Percentiles rank a stretch among this genome's conserved stretches.
Conservation (phyloP, 495 filamentous ascomycete genomes). For the Pseudoneurospora amorphoporcata region DNA sequence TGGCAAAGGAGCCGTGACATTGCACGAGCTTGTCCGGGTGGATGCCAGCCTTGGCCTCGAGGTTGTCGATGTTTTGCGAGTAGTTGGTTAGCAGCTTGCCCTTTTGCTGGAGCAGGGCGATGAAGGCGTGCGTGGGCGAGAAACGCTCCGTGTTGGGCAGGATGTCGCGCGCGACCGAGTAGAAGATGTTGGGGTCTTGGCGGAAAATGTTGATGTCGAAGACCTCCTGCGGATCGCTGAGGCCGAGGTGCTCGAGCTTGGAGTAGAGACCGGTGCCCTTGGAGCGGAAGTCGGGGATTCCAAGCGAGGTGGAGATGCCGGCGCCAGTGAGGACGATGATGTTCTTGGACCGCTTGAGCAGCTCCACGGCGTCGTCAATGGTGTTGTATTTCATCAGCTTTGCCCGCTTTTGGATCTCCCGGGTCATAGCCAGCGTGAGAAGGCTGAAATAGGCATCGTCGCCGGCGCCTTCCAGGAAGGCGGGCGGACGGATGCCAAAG, state of each 20-base stretch:
- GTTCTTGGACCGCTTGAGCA: conserved; percentile 65
- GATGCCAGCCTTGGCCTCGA: conserved; percentile 84
- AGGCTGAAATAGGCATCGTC: conserved; percentile 68
- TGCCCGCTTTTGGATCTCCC: conserved; percentile 72
- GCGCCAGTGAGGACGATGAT: conserved; percentile 93
- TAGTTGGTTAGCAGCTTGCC: conserved; percentile 91
- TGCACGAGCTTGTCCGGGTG: conserved; percentile 76
- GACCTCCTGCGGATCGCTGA: conserved; percentile 84
- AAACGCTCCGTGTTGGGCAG: conserved; percentile 60
- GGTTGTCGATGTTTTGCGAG: conserved; percentile 97
- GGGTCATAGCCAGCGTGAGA: conserved; percentile 63
- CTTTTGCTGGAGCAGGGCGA: conserved; percentile 84
- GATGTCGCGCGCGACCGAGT: conserved; percentile 83
- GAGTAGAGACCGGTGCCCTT: conserved; percentile 82
- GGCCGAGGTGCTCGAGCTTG: conserved; percentile 57
- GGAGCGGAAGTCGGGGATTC: conserved; percentile 81
- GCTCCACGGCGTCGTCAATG: conserved; percentile 72
- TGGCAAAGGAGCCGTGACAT: conserved; percentile 93
- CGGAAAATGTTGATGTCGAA: conserved; percentile 84
- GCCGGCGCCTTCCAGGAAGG: conserved; percentile 61
- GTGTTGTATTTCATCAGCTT: conserved; percentile 78
- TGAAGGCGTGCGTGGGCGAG: conserved; percentile 91
- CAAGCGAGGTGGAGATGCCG: conserved; percentile 83
- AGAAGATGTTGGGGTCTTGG: conserved; percentile 84
- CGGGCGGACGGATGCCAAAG: conserved; percentile 73